Conservation (phyloP, 768 basidiomycete genomes). For the Rhodotorula toruloides region DNA sequence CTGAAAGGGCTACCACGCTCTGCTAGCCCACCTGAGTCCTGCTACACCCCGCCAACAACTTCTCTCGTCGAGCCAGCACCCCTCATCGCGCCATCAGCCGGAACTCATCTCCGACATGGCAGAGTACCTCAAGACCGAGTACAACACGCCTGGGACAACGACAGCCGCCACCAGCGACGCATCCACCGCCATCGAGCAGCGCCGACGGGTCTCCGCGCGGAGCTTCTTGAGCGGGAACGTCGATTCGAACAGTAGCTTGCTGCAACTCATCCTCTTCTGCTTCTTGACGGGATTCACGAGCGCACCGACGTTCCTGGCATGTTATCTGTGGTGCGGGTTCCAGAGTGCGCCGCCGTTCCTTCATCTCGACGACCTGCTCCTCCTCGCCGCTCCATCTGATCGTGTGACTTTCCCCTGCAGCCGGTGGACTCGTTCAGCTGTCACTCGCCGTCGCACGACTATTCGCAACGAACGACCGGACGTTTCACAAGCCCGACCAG, state of each 20-base stretch:
- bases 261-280: slow-evolving; percentile 34
- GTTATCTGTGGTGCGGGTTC: slow-evolving; percentile 58
- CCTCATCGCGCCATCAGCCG: no score
- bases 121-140: no score
- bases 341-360: slow-evolving; percentile 3
- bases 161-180: not conserved
- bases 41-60: no score
- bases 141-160: no score
- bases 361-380: not conserved
- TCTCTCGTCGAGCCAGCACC: no score
- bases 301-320: slow-evolving; percentile 66
- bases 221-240: slow-evolving; percentile 24
- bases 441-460: slow-evolving; percentile 73
- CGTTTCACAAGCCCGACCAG: slow-evolving; percentile 73
- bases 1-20: no score
- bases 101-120: no score
- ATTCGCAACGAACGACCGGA: slow-evolving; percentile 54
- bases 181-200: not conserved
- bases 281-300: slow-evolving; percentile 49
- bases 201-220: not conserved
- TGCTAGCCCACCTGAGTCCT: no score
- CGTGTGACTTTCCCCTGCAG: slow-evolving; percentile 5
- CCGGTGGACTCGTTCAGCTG: slow-evolving; percentile 55
- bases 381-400: slow-evolving; percentile 2
- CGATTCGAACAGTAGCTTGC: slow-evolving; percentile 20